These are phyloP conservation scores for Chaetomium strumarium DNA, from an alignment of 2,329 filamentous ascomycete genomes.

Conservation along the genomic window DNA sequence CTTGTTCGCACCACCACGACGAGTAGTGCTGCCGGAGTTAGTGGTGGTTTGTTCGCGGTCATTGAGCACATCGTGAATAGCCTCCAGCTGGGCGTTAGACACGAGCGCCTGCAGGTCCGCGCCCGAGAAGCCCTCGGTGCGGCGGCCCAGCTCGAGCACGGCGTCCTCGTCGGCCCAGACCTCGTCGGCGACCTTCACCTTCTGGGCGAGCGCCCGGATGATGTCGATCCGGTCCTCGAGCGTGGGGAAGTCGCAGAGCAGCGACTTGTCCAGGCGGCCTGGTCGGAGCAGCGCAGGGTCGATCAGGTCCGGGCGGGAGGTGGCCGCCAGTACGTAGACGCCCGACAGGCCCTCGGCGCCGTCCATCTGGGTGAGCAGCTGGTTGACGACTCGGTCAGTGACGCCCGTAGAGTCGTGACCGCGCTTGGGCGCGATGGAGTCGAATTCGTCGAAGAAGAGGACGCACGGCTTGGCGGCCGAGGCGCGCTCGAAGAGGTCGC, in stretches of 20 bases:
- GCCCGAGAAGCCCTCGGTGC: constrained; percentile 86
- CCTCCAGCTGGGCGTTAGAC: constrained; percentile 94
- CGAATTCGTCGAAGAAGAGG: constrained; percentile 97
- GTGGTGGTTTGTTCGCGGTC: constrained; percentile 39
- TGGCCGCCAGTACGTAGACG: constrained; percentile 94
- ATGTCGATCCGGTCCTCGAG: constrained; percentile 82
- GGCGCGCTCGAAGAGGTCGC: constrained; percentile 90
- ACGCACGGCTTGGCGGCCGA: constrained; percentile 88
- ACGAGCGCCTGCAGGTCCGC: constrained; percentile 92
- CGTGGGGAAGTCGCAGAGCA: constrained; percentile 84
- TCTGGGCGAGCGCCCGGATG: constrained; percentile 72
- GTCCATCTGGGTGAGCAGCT: constrained; percentile 97
- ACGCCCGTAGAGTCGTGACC: constrained; percentile 96
- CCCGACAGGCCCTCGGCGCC: constrained; percentile 91
- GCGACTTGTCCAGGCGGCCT: constrained; percentile 84
- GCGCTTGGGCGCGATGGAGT: constrained; percentile 93
- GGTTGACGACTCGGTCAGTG: constrained; percentile 97
- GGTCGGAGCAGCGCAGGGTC: constrained; percentile 89
- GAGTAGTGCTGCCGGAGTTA: constrained; percentile 16
- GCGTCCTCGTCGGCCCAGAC: constrained; percentile 51
- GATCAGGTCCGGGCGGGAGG: constrained; percentile 87
- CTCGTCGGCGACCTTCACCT: constrained; percentile 66
- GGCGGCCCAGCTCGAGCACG: constrained; percentile 66
- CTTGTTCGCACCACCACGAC: constrained; percentile 33
- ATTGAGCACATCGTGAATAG: constrained; percentile 86